Evolutionary conservation across 257 asterid species (phyloP).

Genomic region (Salvia rosmarinus): DNA sequence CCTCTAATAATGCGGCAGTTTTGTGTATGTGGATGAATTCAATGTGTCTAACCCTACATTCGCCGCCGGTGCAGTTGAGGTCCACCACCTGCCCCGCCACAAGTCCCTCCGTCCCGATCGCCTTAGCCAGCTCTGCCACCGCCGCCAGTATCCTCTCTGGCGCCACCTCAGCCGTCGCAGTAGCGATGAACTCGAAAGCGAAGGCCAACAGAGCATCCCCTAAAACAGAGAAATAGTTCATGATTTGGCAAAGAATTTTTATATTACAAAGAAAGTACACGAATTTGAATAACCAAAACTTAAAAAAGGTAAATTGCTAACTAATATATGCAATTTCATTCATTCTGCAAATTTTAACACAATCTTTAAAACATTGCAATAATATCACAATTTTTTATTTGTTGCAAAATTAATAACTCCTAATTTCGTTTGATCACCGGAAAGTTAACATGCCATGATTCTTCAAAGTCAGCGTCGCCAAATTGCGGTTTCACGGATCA

Average conservation of each 20-base stretch:
- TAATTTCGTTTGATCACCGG: too few species aligned
- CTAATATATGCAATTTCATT: too few species aligned
- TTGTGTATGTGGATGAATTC: slow-evolving; percentile 71
- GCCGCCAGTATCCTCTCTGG: slow-evolving; percentile 38
- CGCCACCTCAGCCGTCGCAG: slow-evolving; percentile 31
- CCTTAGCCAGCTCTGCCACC: slow-evolving; percentile 58
- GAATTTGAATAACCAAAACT: not conserved
- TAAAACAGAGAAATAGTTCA: not conserved
- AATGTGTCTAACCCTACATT: slow-evolving; percentile 53
- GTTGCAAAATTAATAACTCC: too few species aligned
- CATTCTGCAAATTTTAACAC: too few species aligned
- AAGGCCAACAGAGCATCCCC: slow-evolving; percentile 65
- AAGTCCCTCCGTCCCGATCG: slow-evolving; percentile 69
- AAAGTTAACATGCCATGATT: too few species aligned
- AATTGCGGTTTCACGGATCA: too few species aligned
- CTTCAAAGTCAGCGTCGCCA: too few species aligned
- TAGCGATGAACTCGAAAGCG: slow-evolving; percentile 55
- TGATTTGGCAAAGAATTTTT: not conserved
- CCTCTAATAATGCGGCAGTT: slow-evolving; percentile 72
- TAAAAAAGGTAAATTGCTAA: too few species aligned
- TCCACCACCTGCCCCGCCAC: slow-evolving; percentile 90
- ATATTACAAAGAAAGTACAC: not conserved
- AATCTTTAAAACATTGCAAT: too few species aligned
- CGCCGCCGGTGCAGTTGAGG: slow-evolving; percentile 49
- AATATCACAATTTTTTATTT: too few species aligned